phyloP scores from a whole-genome alignment of 345 rosid species.

The Ceriops tagal region DNA sequence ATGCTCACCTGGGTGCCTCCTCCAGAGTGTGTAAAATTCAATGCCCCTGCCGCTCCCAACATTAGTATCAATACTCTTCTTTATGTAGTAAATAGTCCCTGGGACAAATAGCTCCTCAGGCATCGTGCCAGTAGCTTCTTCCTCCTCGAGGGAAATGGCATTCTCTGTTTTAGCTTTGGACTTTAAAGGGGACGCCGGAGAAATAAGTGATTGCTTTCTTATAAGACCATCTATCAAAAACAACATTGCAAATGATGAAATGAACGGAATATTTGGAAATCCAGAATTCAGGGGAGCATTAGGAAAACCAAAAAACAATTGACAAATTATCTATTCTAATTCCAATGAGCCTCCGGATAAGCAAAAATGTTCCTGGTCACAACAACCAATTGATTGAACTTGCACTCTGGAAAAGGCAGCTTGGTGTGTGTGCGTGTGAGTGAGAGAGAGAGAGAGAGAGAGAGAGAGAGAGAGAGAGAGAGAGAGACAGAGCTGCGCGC shows the following conservation, averaged over 20 bases:
- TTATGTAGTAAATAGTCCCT: constrained; percentile 69
- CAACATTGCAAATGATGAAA: not conserved
- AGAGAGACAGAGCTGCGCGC: no score
- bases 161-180: constrained; percentile 21
- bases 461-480: no score
- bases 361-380: no score
- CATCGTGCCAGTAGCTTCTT: constrained; percentile 15
- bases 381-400: no score
- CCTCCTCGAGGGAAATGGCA: constrained; percentile 11
- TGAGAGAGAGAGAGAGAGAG: no score
- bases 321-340: no score
- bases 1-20: constrained; percentile 78
- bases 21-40: constrained; percentile 73
- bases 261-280: not conserved
- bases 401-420: no score
- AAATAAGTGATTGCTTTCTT: constrained; percentile 17
- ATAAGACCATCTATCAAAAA: constrained; percentile 28
- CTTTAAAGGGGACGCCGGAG: constrained; percentile 16
- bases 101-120: constrained; percentile 78
- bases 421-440: no score
- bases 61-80: constrained; percentile 45
- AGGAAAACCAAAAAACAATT: not conserved
- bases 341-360: no score
- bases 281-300: not conserved
- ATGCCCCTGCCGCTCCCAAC: constrained; percentile 18